Evolutionary conservation across 371 early-diverging fungal genomes (phyloP).

Genomic region (Smittium mucronatum): DNA sequence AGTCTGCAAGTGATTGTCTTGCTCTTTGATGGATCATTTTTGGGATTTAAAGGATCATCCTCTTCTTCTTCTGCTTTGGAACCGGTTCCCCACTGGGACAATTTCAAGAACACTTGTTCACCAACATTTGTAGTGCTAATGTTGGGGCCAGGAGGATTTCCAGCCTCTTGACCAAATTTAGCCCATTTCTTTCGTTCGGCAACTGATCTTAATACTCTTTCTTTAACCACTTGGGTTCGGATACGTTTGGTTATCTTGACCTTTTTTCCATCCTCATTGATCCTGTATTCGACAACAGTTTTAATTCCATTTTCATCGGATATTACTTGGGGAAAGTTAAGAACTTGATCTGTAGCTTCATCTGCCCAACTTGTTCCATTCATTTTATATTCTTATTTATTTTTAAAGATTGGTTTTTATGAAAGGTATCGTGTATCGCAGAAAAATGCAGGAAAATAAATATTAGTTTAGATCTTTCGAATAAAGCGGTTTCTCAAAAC

Average conservation of each 20-base stretch:
- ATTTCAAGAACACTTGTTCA: conserved; percentile 75
- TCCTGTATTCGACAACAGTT: conserved; percentile 61
- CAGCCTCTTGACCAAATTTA: conserved; percentile 67
- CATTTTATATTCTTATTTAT: too few species aligned
- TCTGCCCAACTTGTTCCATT: conserved; percentile 31
- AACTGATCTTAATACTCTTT: conserved; percentile 75
- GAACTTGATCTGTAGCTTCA: conserved; percentile 21
- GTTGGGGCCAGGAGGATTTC: conserved; percentile 70
- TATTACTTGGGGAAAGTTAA: conserved; percentile 28
- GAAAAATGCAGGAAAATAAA: too few species aligned
- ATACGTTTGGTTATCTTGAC: conserved; percentile 79
- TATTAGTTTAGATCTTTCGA: too few species aligned
- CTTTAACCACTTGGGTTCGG: conserved; percentile 59
- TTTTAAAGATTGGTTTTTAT: too few species aligned
- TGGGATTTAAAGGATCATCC: conserved; percentile 16
- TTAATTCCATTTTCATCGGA: conserved; percentile 74
- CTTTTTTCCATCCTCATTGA: conserved; percentile 76
- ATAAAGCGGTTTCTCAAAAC: too few species aligned
- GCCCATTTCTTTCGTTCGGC: conserved; percentile 80
- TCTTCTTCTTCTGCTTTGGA: conserved; percentile 26
- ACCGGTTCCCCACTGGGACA: conserved; percentile 41
- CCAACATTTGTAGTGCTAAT: conserved; percentile 76
- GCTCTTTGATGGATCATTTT: conserved; percentile 22
- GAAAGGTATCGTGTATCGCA: too few species aligned
- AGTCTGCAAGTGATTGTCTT: conserved; percentile 79